Evolutionary conservation across 2,329 filamentous ascomycete genomes (phyloP), one percentile per base, ranked within the genome.

Genomic region (Fusarium coffeatum): DNA sequence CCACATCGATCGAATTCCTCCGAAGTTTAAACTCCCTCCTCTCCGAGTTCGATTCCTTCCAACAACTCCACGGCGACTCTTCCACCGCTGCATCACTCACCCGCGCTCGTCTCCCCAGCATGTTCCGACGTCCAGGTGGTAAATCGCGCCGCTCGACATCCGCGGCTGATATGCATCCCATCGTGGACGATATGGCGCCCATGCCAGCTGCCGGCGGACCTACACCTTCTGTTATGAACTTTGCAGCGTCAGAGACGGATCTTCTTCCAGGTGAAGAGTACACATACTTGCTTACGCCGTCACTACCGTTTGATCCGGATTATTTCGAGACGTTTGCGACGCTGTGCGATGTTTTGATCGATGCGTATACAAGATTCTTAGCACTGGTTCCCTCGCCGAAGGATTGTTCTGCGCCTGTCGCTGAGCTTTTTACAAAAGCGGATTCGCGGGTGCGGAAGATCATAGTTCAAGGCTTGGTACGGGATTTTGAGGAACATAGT

Each of bases 291-390:
- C 86, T 98, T 22, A 98, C 95, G n/a, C 96, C 96, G 0, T 91
- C 90, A 18, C 83, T 99, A 49, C 96, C 96, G 0, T 99, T 99
- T 77, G 94, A 98, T 70, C 96, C 96, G 0, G 96, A 99, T 80
- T 99, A 97, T 76, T 96, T 95, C 79, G 94, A 97, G 82, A 98
- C 94, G 0, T 98, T 98, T 82, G 92, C 94, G 16, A 98, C 96
- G 15, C 85, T 99, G 9, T 98, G 96, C 82, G 96, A 99, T 77
- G 93, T 97, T 5, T 83, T 99, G 66, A 97, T 98, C 74, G 96
- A 98, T 79, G 93, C 90, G 76, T 99, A 99, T 81, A 89, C 90
- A 37, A 89, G 90, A 57, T 88, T 99, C 28, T 83, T 97, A 74
- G 85, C 85, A 45, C 84, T 99, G 63, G 84, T 98, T 23, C 86